Percentiles rank a stretch among this genome's conserved stretches.
Conservation (phyloP, 2,329 filamentous ascomycete genomes). For the Pseudogymnoascus sp. region DNA sequence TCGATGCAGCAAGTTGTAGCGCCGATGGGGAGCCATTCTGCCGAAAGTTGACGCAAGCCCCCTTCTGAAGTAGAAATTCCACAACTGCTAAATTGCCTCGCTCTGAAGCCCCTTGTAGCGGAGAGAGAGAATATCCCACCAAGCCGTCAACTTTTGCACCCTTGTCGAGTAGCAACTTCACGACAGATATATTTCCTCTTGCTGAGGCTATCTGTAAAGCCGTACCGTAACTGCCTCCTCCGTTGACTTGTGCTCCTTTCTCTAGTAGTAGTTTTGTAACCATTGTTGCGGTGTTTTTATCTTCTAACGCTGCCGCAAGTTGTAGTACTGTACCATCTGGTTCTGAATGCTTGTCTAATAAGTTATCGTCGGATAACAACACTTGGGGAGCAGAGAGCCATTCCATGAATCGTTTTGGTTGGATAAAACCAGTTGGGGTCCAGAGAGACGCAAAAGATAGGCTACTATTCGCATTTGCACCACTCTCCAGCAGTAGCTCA, state of each 20-base stretch:
- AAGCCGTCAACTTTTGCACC: neutral
- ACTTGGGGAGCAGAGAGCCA: fast-evolving
- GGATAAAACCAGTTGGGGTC: too few species aligned
- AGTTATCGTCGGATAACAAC: neutral
- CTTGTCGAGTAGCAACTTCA: neutral
- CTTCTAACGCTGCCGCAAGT: neutral
- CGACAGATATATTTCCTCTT: neutral
- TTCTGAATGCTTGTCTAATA: neutral
- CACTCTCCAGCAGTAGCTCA: neutral
- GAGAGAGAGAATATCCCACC: neutral
- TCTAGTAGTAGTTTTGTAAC: neutral
- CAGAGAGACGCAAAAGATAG: neutral
- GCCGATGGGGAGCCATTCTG: neutral
- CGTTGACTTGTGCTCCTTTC: constrained; percentile 9
- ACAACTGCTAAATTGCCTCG: neutral
- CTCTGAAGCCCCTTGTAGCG: neutral
- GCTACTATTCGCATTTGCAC: neutral
- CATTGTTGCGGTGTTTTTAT: neutral
- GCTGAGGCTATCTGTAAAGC: neutral
- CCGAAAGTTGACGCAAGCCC: neutral
- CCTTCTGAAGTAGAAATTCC: neutral
- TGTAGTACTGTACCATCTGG: neutral
- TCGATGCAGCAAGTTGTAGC: neutral
- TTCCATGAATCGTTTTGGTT: too few species aligned
- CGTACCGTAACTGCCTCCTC: neutral